Evolutionary conservation across 2,329 filamentous ascomycete genomes (phyloP), one percentile per base, ranked within the genome.

Genomic region (Mariannaea elegans): DNA sequence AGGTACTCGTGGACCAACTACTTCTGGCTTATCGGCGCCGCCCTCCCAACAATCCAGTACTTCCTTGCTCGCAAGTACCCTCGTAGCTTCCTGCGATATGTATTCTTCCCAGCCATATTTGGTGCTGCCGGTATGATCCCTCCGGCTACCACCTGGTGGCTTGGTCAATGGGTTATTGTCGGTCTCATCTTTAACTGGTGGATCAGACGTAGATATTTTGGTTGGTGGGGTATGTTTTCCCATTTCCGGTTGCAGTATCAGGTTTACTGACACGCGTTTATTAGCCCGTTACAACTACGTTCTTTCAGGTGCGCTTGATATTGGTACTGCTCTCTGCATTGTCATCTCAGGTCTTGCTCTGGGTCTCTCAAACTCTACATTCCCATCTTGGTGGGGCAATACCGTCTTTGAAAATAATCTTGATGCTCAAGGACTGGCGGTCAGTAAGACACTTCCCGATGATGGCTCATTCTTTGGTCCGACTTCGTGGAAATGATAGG

Each of bases 21-120:
- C 80, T 92, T 91, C 78, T 93, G 87, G 85, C 81, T 92, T 34
- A 81, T 89, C n/a, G 90, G 90, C 14, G 84, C 84, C 44, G 51
- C 86, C 4, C 76, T 87, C 0, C 90, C 90, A 3, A 72, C 91
- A 21, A 61, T 85, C 14, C 84, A 89, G 61, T 92, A 82, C 81
- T 75, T 84, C 58, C 76, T 86, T n/a, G 87, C 88, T 4, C 83
- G 87, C 31, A 74, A 79, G 46, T 91, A 82, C 70, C 88, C 88
- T 29, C 84, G 81, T 68, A 85, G 82, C 8, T 76, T 84, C 13
- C 84, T 87, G 75, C 84, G 87, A 54, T 92, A 89, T 72, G 79
- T 92, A 65, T 90, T 82, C 73, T 84, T 85, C 14, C 90, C 90
- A 0, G 80, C 92, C 47, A 83, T 93, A 65, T 91, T 89, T 70